Percentiles rank a stretch among this genome's conserved stretches.
Evolutionary conservation across 2,329 filamentous ascomycete genomes (phyloP).

Genomic region (Chalaropsis ovoidea): DNA sequence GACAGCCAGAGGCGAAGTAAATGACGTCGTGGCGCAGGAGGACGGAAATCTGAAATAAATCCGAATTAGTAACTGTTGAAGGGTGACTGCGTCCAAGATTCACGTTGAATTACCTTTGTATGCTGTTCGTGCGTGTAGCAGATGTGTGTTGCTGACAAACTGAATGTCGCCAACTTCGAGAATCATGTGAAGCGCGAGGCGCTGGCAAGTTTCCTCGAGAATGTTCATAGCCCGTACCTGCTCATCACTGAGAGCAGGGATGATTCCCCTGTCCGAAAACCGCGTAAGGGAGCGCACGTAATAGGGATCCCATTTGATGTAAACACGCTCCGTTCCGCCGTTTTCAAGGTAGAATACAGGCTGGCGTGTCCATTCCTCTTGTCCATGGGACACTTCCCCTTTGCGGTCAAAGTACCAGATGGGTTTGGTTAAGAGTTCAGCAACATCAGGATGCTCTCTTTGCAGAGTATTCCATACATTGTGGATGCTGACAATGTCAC

Average conservation of each 20-base stretch:
- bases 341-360: conserved; percentile 69
- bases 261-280: conserved; percentile 61
- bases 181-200: conserved; percentile 69
- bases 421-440: conserved; percentile 61
- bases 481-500: conserved; percentile 68
- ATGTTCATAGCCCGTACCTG: conserved; percentile 56
- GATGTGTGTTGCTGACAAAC: conserved; percentile 69
- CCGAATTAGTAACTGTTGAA: background rate
- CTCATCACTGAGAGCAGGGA: conserved; percentile 59
- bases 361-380: conserved; percentile 64
- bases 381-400: conserved; percentile 63
- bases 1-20: conserved; percentile 77
- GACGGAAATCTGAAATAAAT: conserved; percentile 40
- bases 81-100: background rate
- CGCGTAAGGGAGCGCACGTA: conserved; percentile 66
- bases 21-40: conserved; percentile 61
- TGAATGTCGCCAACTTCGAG: conserved; percentile 82
- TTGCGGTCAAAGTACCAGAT: conserved; percentile 92
- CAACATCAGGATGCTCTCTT: conserved; percentile 64
- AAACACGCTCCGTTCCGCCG: conserved; percentile 44
- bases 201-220: conserved; percentile 60
- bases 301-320: conserved; percentile 81
- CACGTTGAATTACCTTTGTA: conserved; percentile 43
- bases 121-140: conserved; percentile 70
- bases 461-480: conserved; percentile 74